These are phyloP conservation scores for Scalesia atractyloides DNA, from an alignment of 129 eudicot genomes.

Conservation along the genomic window DNA sequence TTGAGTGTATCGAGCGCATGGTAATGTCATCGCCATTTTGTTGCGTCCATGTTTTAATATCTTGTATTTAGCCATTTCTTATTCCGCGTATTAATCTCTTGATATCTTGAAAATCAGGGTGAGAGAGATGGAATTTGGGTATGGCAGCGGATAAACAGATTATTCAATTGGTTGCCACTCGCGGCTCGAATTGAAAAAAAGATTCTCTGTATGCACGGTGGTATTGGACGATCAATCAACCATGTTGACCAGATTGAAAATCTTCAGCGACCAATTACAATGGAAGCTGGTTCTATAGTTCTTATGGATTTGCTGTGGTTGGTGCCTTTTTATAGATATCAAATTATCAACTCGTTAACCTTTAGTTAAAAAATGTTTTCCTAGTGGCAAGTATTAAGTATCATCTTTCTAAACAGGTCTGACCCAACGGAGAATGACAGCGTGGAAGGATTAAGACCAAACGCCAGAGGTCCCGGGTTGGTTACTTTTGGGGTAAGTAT, in stretches of 20 bases:
- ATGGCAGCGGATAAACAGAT: slow-evolving; percentile 90
- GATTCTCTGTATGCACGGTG: slow-evolving; percentile 98
- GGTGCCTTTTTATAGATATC: slow-evolving; percentile 19
- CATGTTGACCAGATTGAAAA: slow-evolving; percentile 87
- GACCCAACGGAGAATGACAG: slow-evolving; percentile 99
- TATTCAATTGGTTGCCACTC: slow-evolving; percentile 92
- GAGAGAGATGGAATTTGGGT: slow-evolving; percentile 99
- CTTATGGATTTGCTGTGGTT: slow-evolving; percentile 95
- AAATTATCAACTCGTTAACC: neutral
- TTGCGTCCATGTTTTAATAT: neutral
- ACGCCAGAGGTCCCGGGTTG: slow-evolving; percentile 98
- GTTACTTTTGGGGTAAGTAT: slow-evolving; percentile 95
- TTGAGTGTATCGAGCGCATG: slow-evolving; percentile 99
- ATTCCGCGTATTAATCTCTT: neutral
- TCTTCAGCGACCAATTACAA: slow-evolving; percentile 88
- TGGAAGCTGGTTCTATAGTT: slow-evolving; percentile 97
- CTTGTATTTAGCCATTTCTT: neutral
- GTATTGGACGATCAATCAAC: slow-evolving; percentile 93
- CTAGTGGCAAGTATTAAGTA: neutral
- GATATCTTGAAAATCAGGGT: slow-evolving; percentile 53
- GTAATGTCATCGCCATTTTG: slow-evolving; percentile 34
- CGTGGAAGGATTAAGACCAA: slow-evolving; percentile 95
- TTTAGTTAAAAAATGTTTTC: slow-evolving; percentile 2
- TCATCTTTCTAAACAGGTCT: slow-evolving; percentile 56
- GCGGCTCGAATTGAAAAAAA: slow-evolving; percentile 96